A percentile compares a stretch with the other conserved stretches of the same genome.
phyloP scores from a whole-genome alignment of 176 grass and related monocot genomes.

The Aegilops tauschii region DNA sequence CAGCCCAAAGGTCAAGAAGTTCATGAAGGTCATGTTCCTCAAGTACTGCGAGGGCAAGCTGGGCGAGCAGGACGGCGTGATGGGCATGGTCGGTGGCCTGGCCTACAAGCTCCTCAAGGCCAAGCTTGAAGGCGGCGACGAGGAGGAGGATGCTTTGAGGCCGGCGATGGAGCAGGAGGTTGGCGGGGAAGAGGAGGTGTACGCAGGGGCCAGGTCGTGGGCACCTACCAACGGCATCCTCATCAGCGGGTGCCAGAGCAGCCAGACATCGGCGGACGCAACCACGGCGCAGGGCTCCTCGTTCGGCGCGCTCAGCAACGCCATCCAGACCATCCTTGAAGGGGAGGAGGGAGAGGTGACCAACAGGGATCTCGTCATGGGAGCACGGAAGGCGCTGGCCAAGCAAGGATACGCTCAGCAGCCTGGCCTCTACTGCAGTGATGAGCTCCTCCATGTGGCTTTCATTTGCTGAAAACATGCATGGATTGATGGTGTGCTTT shows the following conservation, averaged over 20 bases:
- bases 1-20: conserved; percentile 96
- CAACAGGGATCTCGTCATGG: conserved; percentile 70
- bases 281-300: conserved; percentile 54
- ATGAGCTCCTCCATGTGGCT: conserved; percentile 61
- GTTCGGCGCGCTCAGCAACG: conserved; percentile 89
- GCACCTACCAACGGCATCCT: conserved; percentile 64
- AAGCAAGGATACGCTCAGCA: conserved; percentile 81
- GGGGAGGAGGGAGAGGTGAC: conserved; percentile 43
- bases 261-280: conserved; percentile 87
- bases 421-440: conserved; percentile 86
- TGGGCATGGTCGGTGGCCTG: conserved; percentile 75
- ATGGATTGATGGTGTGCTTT: neutral
- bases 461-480: conserved; percentile 71
- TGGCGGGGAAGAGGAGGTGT: conserved; percentile 61
- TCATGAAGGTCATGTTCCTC: conserved; percentile 84
- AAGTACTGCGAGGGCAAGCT: conserved; percentile 54
- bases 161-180: conserved; percentile 69
- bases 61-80: conserved; percentile 52
- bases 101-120: conserved; percentile 77
- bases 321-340: conserved; percentile 72
- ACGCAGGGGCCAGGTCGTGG: conserved; percentile 49
- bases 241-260: conserved; percentile 88
- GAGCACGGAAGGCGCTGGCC: conserved; percentile 54
- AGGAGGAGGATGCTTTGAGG: conserved; percentile 56
- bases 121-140: conserved; percentile 56